Evolutionary conservation across 2,329 filamentous ascomycete species (phyloP).

Genomic region (Trichoderma koningii): DNA sequence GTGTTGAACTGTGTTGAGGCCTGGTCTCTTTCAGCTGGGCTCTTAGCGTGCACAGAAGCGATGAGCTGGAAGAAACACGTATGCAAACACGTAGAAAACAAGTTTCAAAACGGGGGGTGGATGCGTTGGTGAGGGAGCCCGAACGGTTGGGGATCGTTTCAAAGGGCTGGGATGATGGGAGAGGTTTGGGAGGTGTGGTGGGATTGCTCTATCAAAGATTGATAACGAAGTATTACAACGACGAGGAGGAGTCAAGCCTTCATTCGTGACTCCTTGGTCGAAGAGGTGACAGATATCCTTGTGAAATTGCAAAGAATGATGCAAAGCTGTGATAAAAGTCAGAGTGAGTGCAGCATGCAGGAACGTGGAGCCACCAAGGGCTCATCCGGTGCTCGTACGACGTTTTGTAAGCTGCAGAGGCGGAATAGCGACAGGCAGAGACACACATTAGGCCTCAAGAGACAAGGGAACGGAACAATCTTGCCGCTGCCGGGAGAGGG

Average conservation of each 20-base stretch:
- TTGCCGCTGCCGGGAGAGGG: neutral
- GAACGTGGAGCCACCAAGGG: conserved; percentile 17
- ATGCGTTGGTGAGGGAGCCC: conserved; percentile 8
- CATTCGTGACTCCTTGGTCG: too few species aligned
- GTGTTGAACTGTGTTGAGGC: neutral
- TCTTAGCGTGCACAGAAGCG: neutral
- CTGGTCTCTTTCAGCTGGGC: neutral
- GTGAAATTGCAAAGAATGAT: too few species aligned
- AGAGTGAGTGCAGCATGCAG: conserved; percentile 24
- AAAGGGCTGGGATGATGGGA: neutral
- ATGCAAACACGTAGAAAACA: neutral
- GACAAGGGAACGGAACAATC: neutral
- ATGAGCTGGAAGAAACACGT: conserved; percentile 4
- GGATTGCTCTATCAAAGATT: neutral
- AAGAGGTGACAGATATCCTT: too few species aligned
- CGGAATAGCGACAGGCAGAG: neutral
- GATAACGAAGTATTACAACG: neutral
- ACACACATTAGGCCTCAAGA: neutral
- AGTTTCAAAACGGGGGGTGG: neutral
- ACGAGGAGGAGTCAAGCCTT: too few species aligned
- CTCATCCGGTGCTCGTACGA: neutral
- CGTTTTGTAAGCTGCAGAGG: neutral
- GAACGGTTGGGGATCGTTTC: neutral
- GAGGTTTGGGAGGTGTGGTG: neutral
- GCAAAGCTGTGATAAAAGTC: neutral